Evolutionary conservation across 345 rosid genomes (phyloP).

Genomic region (Acer campestre): DNA sequence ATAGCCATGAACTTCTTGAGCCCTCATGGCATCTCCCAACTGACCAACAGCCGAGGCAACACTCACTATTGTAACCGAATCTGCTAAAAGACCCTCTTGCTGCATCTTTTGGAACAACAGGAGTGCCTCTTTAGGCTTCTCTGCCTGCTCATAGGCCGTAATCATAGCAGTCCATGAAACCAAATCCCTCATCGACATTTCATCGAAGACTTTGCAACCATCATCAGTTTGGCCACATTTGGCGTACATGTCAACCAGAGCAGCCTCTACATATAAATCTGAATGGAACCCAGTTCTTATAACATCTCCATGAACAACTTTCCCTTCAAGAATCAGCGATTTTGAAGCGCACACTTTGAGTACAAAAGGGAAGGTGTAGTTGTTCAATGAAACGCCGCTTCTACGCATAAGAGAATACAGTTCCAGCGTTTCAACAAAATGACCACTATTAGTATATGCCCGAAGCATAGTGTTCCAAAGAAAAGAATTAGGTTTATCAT

Average conservation of each 20-base stretch:
- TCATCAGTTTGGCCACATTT: constrained; percentile 36
- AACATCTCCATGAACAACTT: constrained; percentile 40
- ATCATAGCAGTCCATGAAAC: constrained; percentile 57
- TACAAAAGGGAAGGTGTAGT: constrained; percentile 46
- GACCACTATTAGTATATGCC: constrained; percentile 45
- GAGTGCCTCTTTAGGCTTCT: constrained; percentile 22
- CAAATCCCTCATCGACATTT: constrained; percentile 46
- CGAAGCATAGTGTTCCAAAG: constrained; percentile 56
- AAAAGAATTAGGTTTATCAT: constrained; percentile 36
- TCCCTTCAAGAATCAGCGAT: constrained; percentile 37
- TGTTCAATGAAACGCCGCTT: constrained; percentile 37
- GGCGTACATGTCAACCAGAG: constrained; percentile 42
- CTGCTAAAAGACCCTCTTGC: constrained; percentile 35
- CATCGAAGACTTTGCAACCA: constrained; percentile 40
- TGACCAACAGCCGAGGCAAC: constrained; percentile 59
- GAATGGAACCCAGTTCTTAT: constrained; percentile 38
- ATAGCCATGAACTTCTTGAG: constrained; percentile 34
- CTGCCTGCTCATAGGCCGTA: constrained; percentile 36
- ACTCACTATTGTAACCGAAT: constrained; percentile 43
- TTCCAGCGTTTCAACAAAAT: constrained; percentile 35
- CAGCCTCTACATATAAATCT: constrained; percentile 39
- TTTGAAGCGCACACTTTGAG: constrained; percentile 44
- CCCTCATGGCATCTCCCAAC: constrained; percentile 37
- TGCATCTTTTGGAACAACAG: constrained; percentile 31
- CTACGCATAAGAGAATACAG: constrained; percentile 45